These are phyloP conservation scores for Cadophora gregata DNA, from an alignment of 2,329 filamentous ascomycete species.

Conservation along the genomic window DNA sequence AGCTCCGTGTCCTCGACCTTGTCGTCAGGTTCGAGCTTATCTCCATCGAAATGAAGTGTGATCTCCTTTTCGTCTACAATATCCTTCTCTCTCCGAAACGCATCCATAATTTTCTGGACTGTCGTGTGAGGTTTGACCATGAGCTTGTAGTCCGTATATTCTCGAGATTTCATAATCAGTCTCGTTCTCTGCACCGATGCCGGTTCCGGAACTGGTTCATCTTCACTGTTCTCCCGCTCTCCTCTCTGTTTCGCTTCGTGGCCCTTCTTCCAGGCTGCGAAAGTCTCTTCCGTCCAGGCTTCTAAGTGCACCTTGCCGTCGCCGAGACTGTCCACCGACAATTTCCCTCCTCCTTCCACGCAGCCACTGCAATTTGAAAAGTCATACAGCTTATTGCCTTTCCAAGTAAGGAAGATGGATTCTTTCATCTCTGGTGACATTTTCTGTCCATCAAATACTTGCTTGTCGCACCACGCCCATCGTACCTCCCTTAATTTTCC, in stretches of 20 bases:
- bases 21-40: conserved; percentile 64
- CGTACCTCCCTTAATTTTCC: conserved; percentile 72
- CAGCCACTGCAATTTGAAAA: conserved; percentile 69
- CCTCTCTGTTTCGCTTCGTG: conserved; percentile 24
- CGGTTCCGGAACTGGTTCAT: conserved; percentile 32
- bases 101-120: conserved; percentile 65
- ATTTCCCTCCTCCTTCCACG: conserved; percentile 39
- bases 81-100: conserved; percentile 61
- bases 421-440: conserved; percentile 51
- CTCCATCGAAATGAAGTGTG: conserved; percentile 76
- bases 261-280: conserved; percentile 46
- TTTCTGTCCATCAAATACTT: conserved; percentile 53
- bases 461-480: conserved; percentile 70
- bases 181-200: conserved; percentile 50
- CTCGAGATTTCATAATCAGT: conserved; percentile 60
- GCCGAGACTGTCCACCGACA: conserved; percentile 50
- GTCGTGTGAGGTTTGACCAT: conserved; percentile 60
- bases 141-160: conserved; percentile 56
- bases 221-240: conserved; percentile 32
- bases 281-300: conserved; percentile 74
- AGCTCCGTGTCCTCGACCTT: conserved; percentile 73
- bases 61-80: conserved; percentile 60
- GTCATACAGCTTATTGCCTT: conserved; percentile 73
- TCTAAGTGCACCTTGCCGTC: conserved; percentile 73
- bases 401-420: conserved; percentile 80